Evolutionary conservation across 768 basidiomycete genomes (phyloP), one percentile per base, ranked within the genome.

Genomic region (Agrocybe pediades): DNA sequence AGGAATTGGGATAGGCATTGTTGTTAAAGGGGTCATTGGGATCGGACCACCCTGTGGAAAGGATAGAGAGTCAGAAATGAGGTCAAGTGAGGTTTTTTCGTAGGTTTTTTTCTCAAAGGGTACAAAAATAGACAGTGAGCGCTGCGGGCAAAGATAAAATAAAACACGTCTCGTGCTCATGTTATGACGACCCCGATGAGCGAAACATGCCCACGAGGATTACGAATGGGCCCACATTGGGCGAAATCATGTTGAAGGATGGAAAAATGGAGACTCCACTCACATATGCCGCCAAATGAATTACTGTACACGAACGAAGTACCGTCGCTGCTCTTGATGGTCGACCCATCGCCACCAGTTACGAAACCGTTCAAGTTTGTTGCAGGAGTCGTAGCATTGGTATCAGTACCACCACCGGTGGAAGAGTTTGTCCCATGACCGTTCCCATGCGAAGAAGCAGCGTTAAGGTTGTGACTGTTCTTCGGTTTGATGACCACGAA

Each of bases 281-380:
- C 66, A 86, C 87, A 89, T 62, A 79, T 82, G 36, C 88, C 88
- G 27, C 85, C 91, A 65, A 91, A 89, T 17, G 79, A 71, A 68
- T 95, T 95, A 54, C 74, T 75, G 67, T 96, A 95, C 2, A 77
- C 83, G 69, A 94, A 89, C 1, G 79, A 84, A 1, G 81, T 71
- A 1, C 93, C 94, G 64, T 92, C 80, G 2, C 79, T 83, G 17
- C 76, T 73, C 7, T 77, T 82, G 47, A 93, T 71, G 4, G 74
- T 74, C 24, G 86, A 88, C 9, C 91, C 92, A 63, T 89, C 84
- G 16, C 83, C 81, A 11, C 93, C 93, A 2, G 75, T 72, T 21
- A 72, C 74, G 33, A 36, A n/a, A 15, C n/a, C 6, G n/a, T 36
- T 36, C n/a, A n/a, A 4, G 6, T 13, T 36, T 0, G 67, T 58